phyloP scores from a whole-genome alignment of 2,329 filamentous ascomycete species.

The Fusarium goolgardi region DNA sequence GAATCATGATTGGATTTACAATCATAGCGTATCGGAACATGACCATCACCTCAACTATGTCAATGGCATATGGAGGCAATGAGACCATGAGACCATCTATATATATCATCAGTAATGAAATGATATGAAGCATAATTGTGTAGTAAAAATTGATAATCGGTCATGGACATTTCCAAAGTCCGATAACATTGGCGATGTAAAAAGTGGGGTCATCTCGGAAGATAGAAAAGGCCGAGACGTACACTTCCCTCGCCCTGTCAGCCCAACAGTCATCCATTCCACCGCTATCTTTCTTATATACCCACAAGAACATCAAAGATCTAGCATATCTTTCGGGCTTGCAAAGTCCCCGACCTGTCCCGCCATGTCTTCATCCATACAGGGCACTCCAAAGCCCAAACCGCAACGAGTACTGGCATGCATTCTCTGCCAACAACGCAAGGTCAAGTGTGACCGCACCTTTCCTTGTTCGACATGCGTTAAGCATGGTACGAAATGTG shows the following conservation, averaged over 20 bases:
- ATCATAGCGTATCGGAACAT: too few relatives aligned
- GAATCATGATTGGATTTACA: too few relatives aligned
- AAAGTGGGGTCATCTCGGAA: conserved; percentile 17
- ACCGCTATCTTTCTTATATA: background rate
- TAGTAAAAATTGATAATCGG: conserved; percentile 18
- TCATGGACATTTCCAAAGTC: conserved; percentile 11
- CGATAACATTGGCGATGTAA: background rate
- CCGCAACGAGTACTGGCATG: conserved; percentile 59
- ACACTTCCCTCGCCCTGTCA: background rate
- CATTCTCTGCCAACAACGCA: conserved; percentile 71
- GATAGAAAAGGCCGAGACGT: conserved; percentile 22
- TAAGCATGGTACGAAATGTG: conserved; percentile 58
- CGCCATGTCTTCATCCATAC: conserved; percentile 11
- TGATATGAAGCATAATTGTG: background rate
- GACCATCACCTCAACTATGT: too few relatives aligned
- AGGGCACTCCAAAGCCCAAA: conserved; percentile 16
- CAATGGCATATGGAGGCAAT: too few relatives aligned
- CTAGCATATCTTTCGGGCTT: background rate
- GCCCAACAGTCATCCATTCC: background rate
- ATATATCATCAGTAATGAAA: background rate
- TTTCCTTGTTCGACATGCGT: conserved; percentile 68
- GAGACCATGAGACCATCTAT: too few relatives aligned
- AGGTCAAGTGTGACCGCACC: conserved; percentile 70
- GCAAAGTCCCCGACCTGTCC: background rate
- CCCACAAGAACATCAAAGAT: too few relatives aligned